These are phyloP conservation scores for Lippia alba DNA, from an alignment of 305 asterid genomes.

Conservation along the genomic window DNA sequence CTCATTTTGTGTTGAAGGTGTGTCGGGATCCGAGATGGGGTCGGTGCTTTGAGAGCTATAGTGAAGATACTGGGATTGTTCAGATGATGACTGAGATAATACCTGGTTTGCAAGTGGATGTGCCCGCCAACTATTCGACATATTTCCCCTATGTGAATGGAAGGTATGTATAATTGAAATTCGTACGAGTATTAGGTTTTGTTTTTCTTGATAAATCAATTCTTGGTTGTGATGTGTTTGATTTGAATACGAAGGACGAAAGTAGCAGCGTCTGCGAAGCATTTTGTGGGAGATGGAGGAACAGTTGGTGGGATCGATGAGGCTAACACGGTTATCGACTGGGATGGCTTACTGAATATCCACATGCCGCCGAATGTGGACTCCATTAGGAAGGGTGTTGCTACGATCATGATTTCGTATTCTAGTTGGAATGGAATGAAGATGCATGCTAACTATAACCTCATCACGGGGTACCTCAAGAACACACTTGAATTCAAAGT, in stretches of 20 bases:
- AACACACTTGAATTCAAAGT: constrained; percentile 25
- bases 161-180: constrained; percentile 35
- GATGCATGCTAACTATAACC: constrained; percentile 35
- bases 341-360: constrained; percentile 43
- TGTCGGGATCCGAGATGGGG: constrained; percentile 88
- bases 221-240: not conserved
- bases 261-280: constrained; percentile 73
- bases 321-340: constrained; percentile 54
- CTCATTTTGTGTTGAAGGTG: constrained; percentile 36
- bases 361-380: constrained; percentile 65
- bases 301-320: constrained; percentile 30
- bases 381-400: constrained; percentile 54
- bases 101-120: constrained; percentile 72
- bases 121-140: constrained; percentile 41
- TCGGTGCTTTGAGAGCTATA: constrained; percentile 75
- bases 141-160: constrained; percentile 46
- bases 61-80: constrained; percentile 62
- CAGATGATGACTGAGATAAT: constrained; percentile 55
- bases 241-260: constrained; percentile 34
- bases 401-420: constrained; percentile 43
- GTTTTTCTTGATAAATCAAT: constrained; percentile 5
- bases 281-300: constrained; percentile 85
- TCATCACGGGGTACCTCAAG: constrained; percentile 32
- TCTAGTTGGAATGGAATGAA: constrained; percentile 36
- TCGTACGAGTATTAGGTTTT: no score